phyloP scores from a whole-genome alignment of 2,329 filamentous ascomycete species.

The Chalaropsis ovoidea region DNA sequence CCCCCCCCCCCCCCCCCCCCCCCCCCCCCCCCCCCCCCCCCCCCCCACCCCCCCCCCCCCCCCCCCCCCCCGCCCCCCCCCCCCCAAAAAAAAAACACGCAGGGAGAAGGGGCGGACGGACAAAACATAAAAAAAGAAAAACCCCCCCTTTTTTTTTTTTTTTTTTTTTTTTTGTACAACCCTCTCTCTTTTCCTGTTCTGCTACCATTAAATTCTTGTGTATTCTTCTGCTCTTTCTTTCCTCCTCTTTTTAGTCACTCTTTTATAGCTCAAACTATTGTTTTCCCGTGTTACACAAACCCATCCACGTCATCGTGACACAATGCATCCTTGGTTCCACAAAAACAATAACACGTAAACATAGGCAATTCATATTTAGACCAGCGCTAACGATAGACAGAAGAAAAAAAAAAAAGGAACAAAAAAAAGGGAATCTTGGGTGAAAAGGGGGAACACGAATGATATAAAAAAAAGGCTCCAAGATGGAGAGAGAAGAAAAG shows the following conservation, averaged over 20 bases:
- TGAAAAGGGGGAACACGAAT: background rate
- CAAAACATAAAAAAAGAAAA: too few relatives aligned
- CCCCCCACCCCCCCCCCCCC: too few relatives aligned
- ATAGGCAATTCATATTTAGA: conserved; percentile 11
- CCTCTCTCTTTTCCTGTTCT: too few relatives aligned
- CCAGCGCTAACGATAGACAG: background rate
- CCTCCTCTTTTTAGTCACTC: background rate
- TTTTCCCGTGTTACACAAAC: background rate
- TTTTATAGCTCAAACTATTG: background rate
- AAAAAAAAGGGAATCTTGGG: conserved; percentile 6
- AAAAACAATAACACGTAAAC: conserved; percentile 3
- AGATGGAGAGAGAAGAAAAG: conserved; percentile 20
- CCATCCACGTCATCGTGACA: background rate
- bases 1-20: too few relatives aligned
- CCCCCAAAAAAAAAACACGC: too few relatives aligned
- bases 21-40: too few relatives aligned
- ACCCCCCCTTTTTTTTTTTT: too few relatives aligned
- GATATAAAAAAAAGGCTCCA: conserved; percentile 10
- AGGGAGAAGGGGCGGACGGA: too few relatives aligned
- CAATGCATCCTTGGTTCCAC: background rate
- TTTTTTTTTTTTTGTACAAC: too few relatives aligned
- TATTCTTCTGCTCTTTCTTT: conserved; percentile 8
- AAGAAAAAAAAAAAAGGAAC: background rate
- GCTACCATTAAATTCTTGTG: too few relatives aligned
- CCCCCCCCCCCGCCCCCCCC: too few relatives aligned